These are phyloP conservation scores for Leccinum subgranulosum DNA, from an alignment of 768 basidiomycete species.

Conservation along the genomic window DNA sequence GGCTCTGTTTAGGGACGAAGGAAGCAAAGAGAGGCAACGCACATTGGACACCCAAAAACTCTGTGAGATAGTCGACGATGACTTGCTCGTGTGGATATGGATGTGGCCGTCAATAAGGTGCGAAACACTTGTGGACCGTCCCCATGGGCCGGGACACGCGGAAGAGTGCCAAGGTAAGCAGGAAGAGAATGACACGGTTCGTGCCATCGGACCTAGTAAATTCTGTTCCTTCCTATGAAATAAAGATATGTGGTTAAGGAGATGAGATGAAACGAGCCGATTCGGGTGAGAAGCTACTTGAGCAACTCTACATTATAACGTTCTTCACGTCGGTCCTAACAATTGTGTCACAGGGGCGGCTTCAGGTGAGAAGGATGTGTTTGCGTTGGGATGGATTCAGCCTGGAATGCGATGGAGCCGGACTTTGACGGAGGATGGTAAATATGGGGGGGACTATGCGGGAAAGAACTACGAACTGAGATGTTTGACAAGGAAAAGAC, in stretches of 20 bases:
- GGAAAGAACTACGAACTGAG: slow-evolving; percentile 64
- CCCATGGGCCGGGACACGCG: no score
- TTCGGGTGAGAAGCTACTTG: no score
- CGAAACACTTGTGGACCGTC: no score
- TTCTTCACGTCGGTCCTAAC: slow-evolving; percentile 57
- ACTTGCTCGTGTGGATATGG: slow-evolving; percentile 36
- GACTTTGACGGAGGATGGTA: slow-evolving; percentile 18
- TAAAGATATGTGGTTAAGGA: no score
- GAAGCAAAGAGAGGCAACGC: slow-evolving; percentile 25
- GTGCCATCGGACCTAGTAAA: no score
- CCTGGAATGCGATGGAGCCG: slow-evolving; percentile 9
- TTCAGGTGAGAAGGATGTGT: slow-evolving; percentile 28
- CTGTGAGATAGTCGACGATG: slow-evolving; percentile 95
- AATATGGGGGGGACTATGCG: slow-evolving; percentile 40
- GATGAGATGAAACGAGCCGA: no score
- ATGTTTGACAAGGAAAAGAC: slow-evolving; percentile 88
- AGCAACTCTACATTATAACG: no score
- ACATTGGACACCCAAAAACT: slow-evolving; percentile 97
- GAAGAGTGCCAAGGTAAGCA: no score
- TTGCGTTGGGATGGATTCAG: slow-evolving; percentile 13
- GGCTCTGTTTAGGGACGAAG: not conserved
- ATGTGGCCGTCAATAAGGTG: no score
- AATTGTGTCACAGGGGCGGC: slow-evolving; percentile 83
- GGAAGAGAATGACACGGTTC: no score
- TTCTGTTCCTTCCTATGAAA: no score